Percentiles rank a stretch among this genome's conserved stretches.
Evolutionary conservation across 169 alveolate genomes (phyloP).

Genomic region (Cystoisospora suis): DNA sequence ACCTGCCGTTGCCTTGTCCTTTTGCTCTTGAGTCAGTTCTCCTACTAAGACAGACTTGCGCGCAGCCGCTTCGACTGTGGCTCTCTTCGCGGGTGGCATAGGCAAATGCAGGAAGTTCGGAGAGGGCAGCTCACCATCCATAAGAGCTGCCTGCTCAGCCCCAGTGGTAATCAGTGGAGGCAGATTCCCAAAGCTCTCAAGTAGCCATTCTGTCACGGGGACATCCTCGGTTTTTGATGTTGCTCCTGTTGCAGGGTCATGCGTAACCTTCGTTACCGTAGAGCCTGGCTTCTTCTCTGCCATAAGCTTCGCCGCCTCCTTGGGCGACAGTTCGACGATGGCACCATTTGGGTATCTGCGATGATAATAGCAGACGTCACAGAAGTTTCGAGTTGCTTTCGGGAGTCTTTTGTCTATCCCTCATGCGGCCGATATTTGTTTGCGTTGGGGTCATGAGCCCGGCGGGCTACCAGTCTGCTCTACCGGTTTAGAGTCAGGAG

Average conservation of each 20-base stretch:
- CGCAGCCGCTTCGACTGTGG: background rate
- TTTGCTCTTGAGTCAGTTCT: background rate
- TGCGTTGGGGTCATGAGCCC: too few relatives aligned
- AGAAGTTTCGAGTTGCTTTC: background rate
- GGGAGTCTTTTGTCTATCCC: too few relatives aligned
- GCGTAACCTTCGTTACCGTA: background rate
- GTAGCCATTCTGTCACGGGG: background rate
- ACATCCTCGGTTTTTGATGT: background rate
- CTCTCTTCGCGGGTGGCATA: background rate
- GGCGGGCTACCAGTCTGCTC: too few relatives aligned
- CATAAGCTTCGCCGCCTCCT: constrained; percentile 7
- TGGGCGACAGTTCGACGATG: background rate
- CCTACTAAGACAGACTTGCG: too few relatives aligned
- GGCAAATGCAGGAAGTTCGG: background rate
- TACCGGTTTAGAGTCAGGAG: too few relatives aligned
- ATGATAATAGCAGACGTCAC: background rate
- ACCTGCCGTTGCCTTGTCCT: background rate
- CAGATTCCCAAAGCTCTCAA: background rate
- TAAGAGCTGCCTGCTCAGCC: too few relatives aligned
- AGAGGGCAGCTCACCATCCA: too few relatives aligned
- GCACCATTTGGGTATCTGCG: constrained; percentile 1
- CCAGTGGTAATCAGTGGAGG: background rate
- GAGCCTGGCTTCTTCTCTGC: background rate
- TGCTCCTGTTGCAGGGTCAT: background rate
- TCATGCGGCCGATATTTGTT: too few relatives aligned